phyloP scores from a whole-genome alignment of 345 rosid species.

The Acer campestre region DNA sequence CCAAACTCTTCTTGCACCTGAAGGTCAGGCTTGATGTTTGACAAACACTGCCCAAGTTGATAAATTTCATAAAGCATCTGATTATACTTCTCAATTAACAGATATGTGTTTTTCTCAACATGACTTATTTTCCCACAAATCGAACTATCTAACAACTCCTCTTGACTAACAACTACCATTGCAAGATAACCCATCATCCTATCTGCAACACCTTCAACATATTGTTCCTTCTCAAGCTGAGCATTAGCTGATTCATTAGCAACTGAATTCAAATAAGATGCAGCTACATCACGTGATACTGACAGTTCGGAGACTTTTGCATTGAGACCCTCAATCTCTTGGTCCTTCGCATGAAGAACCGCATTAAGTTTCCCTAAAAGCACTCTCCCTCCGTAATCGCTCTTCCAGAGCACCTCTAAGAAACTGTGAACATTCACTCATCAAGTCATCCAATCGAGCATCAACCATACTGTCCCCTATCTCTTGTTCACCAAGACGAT shows the following conservation, averaged over 20 bases:
- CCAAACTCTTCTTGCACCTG: conserved; percentile 58
- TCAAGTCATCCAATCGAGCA: conserved; percentile 30
- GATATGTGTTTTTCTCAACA: conserved; percentile 54
- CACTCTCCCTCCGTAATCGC: conserved; percentile 42
- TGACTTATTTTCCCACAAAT: conserved; percentile 48
- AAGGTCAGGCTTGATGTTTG: conserved; percentile 43
- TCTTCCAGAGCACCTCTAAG: conserved; percentile 47
- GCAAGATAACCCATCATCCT: conserved; percentile 67
- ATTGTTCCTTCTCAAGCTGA: conserved; percentile 36
- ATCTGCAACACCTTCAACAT: conserved; percentile 51
- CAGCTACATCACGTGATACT: conserved; percentile 22
- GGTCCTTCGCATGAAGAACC: conserved; percentile 43
- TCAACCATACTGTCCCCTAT: conserved; percentile 17
- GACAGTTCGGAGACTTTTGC: conserved; percentile 49
- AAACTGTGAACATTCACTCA: conserved; percentile 51
- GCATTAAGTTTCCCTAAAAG: conserved; percentile 42
- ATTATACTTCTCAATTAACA: conserved; percentile 63
- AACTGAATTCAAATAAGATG: conserved; percentile 20
- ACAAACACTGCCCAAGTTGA: conserved; percentile 67
- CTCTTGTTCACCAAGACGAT: conserved; percentile 10
- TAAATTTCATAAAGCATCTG: conserved; percentile 63
- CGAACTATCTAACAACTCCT: conserved; percentile 58
- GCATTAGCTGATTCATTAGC: conserved; percentile 20
- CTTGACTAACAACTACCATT: conserved; percentile 57
- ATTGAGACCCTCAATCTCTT: conserved; percentile 63